Percentiles rank a stretch among this genome's conserved stretches.
These are phyloP conservation scores for Mycosphaerelloides madeirae DNA, from an alignment of 2,329 filamentous ascomycete species.

Conservation along the genomic window DNA sequence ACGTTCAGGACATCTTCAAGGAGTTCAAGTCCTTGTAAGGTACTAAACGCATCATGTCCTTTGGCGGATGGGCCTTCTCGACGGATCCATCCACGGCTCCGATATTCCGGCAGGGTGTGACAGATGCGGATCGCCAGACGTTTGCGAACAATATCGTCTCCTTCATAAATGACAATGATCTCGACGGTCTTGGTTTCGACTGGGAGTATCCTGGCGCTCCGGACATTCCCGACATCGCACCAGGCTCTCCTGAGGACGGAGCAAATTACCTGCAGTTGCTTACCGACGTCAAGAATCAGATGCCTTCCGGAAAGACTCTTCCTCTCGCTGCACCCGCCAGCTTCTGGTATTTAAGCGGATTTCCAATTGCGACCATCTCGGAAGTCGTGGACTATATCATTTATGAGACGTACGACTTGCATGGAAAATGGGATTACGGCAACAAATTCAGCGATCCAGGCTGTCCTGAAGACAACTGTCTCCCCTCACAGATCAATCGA, in stretches of 20 bases:
- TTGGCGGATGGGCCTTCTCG: constrained; percentile 42
- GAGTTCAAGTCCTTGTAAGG: constrained; percentile 30
- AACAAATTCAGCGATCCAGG: background rate
- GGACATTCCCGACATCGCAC: constrained; percentile 4
- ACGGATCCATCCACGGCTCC: constrained; percentile 32
- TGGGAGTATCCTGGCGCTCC: constrained; percentile 32
- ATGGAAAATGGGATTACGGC: constrained; percentile 16
- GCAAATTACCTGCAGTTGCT: constrained; percentile 15
- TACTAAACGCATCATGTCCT: constrained; percentile 40
- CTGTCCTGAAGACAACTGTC: constrained; percentile 29
- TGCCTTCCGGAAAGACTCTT: constrained; percentile 16
- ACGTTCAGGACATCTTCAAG: too few relatives aligned
- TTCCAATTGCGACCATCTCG: constrained; percentile 26
- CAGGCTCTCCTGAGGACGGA: constrained; percentile 4
- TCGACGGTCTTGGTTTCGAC: constrained; percentile 46
- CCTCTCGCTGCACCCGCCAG: constrained; percentile 30
- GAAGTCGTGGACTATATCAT: constrained; percentile 20
- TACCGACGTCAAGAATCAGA: constrained; percentile 4
- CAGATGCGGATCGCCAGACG: constrained; percentile 36
- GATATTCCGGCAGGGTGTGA: constrained; percentile 38
- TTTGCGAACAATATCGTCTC: constrained; percentile 64
- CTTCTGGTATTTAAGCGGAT: constrained; percentile 30
- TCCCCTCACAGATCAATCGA: constrained; percentile 30
- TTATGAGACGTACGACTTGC: constrained; percentile 28
- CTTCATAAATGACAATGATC: constrained; percentile 70